Evolutionary conservation across 176 grass and related monocot genomes (phyloP).

Genomic region (Tillandsia leiboldiana): DNA sequence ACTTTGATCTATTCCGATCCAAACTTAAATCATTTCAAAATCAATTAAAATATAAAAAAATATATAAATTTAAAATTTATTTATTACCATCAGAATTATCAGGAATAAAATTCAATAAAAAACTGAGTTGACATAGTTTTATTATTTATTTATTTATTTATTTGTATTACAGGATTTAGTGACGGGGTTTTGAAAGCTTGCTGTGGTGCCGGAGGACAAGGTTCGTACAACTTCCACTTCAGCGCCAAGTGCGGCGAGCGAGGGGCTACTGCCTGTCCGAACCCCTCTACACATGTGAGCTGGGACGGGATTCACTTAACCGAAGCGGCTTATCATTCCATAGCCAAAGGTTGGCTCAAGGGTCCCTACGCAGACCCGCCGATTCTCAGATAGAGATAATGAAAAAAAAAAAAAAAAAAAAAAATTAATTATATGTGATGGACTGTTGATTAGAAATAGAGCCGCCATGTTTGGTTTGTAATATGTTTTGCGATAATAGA

Average conservation of each 20-base stretch:
- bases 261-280: neutral
- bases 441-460: too few relatives aligned
- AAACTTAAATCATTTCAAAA: too few relatives aligned
- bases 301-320: constrained; percentile 20
- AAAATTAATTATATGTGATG: too few relatives aligned
- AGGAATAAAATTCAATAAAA: too few relatives aligned
- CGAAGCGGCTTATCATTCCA: constrained; percentile 3
- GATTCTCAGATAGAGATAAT: neutral
- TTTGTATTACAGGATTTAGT: constrained; percentile 8
- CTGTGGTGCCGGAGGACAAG: constrained; percentile 6
- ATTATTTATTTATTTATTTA: neutral
- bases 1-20: too few relatives aligned
- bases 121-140: neutral
- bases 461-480: too few relatives aligned
- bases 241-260: neutral
- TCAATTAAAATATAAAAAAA: too few relatives aligned
- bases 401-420: too few relatives aligned
- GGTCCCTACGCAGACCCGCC: constrained; percentile 9
- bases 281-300: neutral
- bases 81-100: too few relatives aligned
- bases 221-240: neutral
- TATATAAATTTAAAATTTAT: too few relatives aligned
- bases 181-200: constrained; percentile 6
- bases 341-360: constrained; percentile 7
- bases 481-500: too few relatives aligned